Base-by-base conservation (phyloP, 192 early-diverging fungal species). In the Linnemannia elongata region DNA sequence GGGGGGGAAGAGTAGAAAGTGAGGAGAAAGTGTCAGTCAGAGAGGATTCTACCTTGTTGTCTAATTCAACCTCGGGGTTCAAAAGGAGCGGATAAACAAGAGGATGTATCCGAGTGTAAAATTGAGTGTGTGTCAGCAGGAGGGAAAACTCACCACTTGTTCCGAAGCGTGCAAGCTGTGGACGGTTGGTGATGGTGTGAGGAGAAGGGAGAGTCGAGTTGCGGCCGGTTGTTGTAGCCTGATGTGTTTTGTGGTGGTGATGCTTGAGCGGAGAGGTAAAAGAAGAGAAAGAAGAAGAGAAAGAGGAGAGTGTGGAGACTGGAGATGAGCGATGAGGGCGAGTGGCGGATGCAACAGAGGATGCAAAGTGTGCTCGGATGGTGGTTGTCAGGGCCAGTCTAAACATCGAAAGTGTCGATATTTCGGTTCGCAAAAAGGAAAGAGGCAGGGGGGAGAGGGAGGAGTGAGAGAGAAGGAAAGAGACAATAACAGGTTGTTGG, bases 111-210 rank as follows among this genome's bases (percentile, higher is more conserved):
- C 27, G 27, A 33, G n/a, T 60, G n/a, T n/a, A 9, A 6, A 9
- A 6, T 1, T 18, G n/a, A 9, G 55, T 57, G 55, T 60, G n/a
- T 30, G 60, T 45, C 44, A 13, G 15, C 60, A 24, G 33, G 36
- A 20, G 69, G 69, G 22, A n/a, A 41, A 38, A 49, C 72, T 49
- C 35, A 81, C 79, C 79, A 75, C 4, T 55, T 54, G 79, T 81
- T 69, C 60, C 60, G 47, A 81, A 75, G 33, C 60, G 73, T n/a
- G 63, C 57, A 1, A 81, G 63, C 10, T 81, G 79, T 22, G 54
- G 70, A 4, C 35, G 47, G 24, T 57, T 72, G 52, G 18, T 6
- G 30, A 8, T 4, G n/a, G 27, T 54, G 42, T 35, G 24, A 18
- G 66, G 30, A 69, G 60, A 77, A 39, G 9, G 38, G n/a, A 57